Evolutionary conservation across 2,329 filamentous ascomycete genomes (phyloP), one percentile per base, ranked within the genome.

Genomic region (Penicillium hordei): DNA sequence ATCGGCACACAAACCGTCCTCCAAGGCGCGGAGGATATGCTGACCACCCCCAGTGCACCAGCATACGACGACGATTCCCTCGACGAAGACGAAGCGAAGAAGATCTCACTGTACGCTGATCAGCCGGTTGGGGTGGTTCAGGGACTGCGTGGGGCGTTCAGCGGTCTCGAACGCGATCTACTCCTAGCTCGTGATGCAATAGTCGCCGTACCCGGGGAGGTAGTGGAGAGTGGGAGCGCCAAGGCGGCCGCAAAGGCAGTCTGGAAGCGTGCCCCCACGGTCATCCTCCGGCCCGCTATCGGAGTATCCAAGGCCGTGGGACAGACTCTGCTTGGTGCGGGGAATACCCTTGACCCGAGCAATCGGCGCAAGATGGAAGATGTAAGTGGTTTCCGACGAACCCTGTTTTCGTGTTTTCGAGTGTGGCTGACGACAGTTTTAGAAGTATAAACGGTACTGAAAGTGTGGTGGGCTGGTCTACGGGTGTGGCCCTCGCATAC

Each of bases 1-100:
- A 90, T 97, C 49, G 94, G 94, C 34, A 96, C 95, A 3, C 94
- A 97, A 69, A 94, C 89, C n/a, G 86, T 93, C 17, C 83, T 99
- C 1, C 89, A 96, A 70, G 90, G 89, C 19, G 92, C 93, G 0
- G 95, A 99, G 74, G 90, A 86, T 19, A 82, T 97, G 60, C 81
- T 97, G 39, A 76, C 64, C 51, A 69, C 69, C 48, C 71, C 63
- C 46, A 64, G 51, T 48, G 74, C 74, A 25, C 76, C 78, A 27
- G 74, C 80, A 52, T 87, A 88, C 10, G 85, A 86, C 1, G 85
- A 85, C 2, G 75, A 81, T 0, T 36, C 29, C 23, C 21, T 36
- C 1, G 87, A 90, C 38, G 82, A 87, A 17, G 88, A 90, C 55
- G 86, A 90, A 62, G 84, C 82, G 59, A 91, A 90, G 65, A 89